A percentile compares a stretch with the other conserved stretches of the same genome.
phyloP scores from a whole-genome alignment of 2,329 filamentous ascomycete species.

The Aspergillus pseudotamarii region DNA sequence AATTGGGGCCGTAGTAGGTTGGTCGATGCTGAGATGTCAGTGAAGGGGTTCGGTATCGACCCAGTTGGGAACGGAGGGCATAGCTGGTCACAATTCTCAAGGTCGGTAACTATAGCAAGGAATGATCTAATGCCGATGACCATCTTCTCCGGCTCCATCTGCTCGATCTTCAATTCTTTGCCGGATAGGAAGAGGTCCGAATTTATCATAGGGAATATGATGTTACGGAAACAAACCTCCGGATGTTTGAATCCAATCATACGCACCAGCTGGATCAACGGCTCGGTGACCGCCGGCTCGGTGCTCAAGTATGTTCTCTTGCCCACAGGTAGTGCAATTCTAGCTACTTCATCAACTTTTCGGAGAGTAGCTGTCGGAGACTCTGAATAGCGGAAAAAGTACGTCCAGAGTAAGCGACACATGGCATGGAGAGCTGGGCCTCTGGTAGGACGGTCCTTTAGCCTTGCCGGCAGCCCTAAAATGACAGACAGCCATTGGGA shows the following conservation, averaged over 20 bases:
- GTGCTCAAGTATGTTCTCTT: constrained; percentile 81
- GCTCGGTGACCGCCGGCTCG: constrained; percentile 81
- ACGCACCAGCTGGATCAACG: constrained; percentile 88
- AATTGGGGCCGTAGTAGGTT: constrained; percentile 41
- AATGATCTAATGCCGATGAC: constrained; percentile 97
- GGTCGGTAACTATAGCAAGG: constrained; percentile 85
- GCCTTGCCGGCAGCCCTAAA: constrained; percentile 72
- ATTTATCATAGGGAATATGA: constrained; percentile 95
- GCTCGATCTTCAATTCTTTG: constrained; percentile 83
- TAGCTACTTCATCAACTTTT: constrained; percentile 88
- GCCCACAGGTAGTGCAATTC: constrained; percentile 77
- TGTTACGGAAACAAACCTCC: constrained; percentile 86
- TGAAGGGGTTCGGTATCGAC: constrained; percentile 43
- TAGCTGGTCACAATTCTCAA: constrained; percentile 79
- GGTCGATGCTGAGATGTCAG: constrained; percentile 39
- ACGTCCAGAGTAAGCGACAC: constrained; percentile 90
- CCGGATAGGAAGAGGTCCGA: constrained; percentile 79
- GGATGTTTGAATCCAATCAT: constrained; percentile 93
- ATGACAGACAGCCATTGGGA: constrained; percentile 85
- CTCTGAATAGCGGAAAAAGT: constrained; percentile 83
- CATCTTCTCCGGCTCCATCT: constrained; percentile 92
- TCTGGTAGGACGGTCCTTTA: constrained; percentile 80
- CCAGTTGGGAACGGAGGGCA: constrained; percentile 81
- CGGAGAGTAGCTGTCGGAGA: constrained; percentile 66
- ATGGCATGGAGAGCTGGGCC: constrained; percentile 84